Conservation (phyloP, 192 early-diverging fungal genomes). For the Pilaira anomala region DNA sequence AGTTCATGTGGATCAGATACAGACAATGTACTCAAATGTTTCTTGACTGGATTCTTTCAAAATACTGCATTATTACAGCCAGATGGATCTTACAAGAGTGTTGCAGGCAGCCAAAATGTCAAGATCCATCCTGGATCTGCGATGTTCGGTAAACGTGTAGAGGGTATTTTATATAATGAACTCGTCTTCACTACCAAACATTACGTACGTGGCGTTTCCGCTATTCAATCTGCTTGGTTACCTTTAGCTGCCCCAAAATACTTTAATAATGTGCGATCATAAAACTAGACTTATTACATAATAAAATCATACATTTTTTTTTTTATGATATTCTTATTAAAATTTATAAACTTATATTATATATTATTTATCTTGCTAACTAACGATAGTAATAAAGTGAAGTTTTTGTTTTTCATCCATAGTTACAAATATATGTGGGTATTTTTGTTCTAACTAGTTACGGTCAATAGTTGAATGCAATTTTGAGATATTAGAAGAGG, state of each 20-base stretch:
- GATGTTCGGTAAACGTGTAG: slow-evolving; percentile 75
- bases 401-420: too few relatives aligned
- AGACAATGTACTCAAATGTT: slow-evolving; percentile 78
- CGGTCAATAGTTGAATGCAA: too few relatives aligned
- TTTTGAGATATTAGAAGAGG: too few relatives aligned
- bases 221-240: slow-evolving; percentile 82
- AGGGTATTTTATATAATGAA: slow-evolving; percentile 87
- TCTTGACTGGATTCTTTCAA: slow-evolving; percentile 85
- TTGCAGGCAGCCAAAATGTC: slow-evolving; percentile 67
- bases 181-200: slow-evolving; percentile 86
- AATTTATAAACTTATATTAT: too few relatives aligned
- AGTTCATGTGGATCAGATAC: slow-evolving; percentile 68
- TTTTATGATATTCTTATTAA: too few relatives aligned
- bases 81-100: slow-evolving; percentile 79
- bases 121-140: slow-evolving; percentile 87
- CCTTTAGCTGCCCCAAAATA: slow-evolving; percentile 76
- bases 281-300: too few relatives aligned
- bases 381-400: too few relatives aligned
- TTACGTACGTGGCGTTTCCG: slow-evolving; percentile 83
- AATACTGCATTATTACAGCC: slow-evolving; percentile 86
- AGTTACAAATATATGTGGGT: too few relatives aligned
- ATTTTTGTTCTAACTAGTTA: too few relatives aligned
- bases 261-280: slow-evolving; percentile 38
- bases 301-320: too few relatives aligned
- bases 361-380: too few relatives aligned